phyloP scores from a whole-genome alignment of 495 filamentous ascomycete species.

The Penicillium lagena region DNA sequence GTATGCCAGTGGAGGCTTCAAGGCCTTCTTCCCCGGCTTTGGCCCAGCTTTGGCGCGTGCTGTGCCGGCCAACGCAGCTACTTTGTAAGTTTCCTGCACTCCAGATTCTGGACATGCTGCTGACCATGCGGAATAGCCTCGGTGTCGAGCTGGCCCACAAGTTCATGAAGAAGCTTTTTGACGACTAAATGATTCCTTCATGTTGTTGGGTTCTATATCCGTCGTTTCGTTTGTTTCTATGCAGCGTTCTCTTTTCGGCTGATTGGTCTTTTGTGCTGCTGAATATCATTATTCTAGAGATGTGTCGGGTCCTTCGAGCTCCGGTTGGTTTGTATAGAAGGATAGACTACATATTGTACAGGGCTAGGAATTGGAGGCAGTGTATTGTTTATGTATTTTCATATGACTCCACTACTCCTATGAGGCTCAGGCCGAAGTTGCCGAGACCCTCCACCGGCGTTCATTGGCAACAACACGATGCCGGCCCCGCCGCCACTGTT shows the following conservation, averaged over 20 bases:
- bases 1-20: conserved; percentile 72
- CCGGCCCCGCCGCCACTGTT: no score
- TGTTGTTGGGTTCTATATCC: conserved; percentile 5
- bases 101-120: neutral
- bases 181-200: conserved; percentile 17
- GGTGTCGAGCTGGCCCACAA: conserved; percentile 80
- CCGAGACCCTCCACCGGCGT: no score
- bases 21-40: conserved; percentile 97
- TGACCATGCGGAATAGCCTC: conserved; percentile 37
- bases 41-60: conserved; percentile 89
- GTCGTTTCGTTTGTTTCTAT: conserved; percentile 3
- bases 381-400: no score
- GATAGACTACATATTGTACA: no score
- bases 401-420: no score
- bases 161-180: conserved; percentile 69
- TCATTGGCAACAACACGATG: no score
- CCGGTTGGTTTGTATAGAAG: no score
- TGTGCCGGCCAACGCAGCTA: conserved; percentile 87
- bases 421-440: no score
- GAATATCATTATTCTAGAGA: no score
- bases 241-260: conserved; percentile 2
- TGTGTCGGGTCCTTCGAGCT: no score
- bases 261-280: no score
- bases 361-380: no score
- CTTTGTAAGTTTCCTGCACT: conserved; percentile 36